phyloP scores from a whole-genome alignment of 179 eudicot genomes.

The Nepenthes alata region DNA sequence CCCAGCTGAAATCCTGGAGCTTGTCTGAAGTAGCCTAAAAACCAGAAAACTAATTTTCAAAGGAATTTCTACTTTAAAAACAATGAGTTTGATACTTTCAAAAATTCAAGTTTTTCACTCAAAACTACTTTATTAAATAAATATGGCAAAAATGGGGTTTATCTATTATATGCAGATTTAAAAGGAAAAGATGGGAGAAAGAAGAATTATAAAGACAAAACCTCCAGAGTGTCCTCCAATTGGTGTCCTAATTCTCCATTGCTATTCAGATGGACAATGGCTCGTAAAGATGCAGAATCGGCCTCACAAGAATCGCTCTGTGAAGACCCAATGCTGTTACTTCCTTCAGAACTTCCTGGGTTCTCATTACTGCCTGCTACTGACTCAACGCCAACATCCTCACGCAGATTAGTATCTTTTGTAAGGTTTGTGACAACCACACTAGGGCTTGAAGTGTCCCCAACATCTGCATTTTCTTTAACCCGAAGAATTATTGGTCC shows the following conservation, averaged over 20 bases:
- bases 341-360: conserved; percentile 18
- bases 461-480: conserved; percentile 11
- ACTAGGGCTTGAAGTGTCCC: conserved; percentile 15
- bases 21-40: neutral
- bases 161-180: neutral
- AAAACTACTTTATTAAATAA: no score
- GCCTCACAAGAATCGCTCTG: conserved; percentile 15
- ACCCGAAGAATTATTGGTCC: conserved; percentile 5
- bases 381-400: conserved; percentile 16
- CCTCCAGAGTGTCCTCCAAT: conserved; percentile 30
- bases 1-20: no score
- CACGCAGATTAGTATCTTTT: conserved; percentile 10
- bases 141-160: no score
- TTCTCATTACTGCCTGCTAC: conserved; percentile 11
- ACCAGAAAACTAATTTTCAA: neutral
- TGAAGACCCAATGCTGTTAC: conserved; percentile 16
- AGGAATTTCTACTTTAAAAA: neutral
- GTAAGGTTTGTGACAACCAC: conserved; percentile 13
- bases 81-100: no score
- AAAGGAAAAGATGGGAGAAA: neutral
- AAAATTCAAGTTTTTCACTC: no score
- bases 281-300: conserved; percentile 15
- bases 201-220: conserved; percentile 24
- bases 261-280: conserved; percentile 12
- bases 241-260: conserved; percentile 15